Percentiles rank a stretch among this genome's conserved stretches.
phyloP scores from a whole-genome alignment of 2,329 filamentous ascomycete species.

The Alternaria sp. region DNA sequence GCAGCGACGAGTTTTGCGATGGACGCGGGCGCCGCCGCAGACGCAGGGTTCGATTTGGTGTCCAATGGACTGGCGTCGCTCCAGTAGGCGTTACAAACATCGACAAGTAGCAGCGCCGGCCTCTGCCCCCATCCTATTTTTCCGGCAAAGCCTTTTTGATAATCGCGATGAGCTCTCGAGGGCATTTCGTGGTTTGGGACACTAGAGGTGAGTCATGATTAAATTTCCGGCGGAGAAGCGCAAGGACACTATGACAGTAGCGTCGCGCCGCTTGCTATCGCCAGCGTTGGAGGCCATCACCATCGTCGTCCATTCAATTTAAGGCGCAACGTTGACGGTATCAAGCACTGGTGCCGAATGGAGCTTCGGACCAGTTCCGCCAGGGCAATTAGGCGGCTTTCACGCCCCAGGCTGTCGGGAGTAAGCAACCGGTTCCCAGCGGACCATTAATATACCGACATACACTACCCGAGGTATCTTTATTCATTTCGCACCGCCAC shows the following conservation, averaged over 20 bases:
- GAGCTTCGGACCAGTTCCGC: constrained; percentile 25
- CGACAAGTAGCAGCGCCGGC: constrained; percentile 57
- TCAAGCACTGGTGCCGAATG: constrained; percentile 19
- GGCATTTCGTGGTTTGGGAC: constrained; percentile 28
- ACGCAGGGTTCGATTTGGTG: constrained; percentile 50
- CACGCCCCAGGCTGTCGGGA: constrained; percentile 30
- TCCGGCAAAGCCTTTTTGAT: constrained; percentile 48
- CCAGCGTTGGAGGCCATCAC: constrained; percentile 8
- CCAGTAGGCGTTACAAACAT: constrained; percentile 61
- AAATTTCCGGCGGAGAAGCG: constrained; percentile 1
- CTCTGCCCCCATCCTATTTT: constrained; percentile 57
- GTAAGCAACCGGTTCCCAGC: constrained; percentile 33
- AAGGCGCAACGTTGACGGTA: constrained; percentile 11
- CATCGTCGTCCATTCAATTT: constrained; percentile 12
- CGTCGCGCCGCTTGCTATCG: constrained; percentile 11
- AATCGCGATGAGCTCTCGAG: constrained; percentile 11
- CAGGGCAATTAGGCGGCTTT: constrained; percentile 21
- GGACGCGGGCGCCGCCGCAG: constrained; percentile 47
- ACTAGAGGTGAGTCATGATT: constrained; percentile 15
- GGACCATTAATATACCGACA: constrained; percentile 41
- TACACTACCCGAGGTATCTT: constrained; percentile 37
- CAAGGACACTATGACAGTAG: constrained; percentile 13
- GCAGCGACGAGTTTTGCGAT: constrained; percentile 54
- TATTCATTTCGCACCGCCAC: constrained; percentile 32
- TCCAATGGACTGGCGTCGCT: constrained; percentile 54